Evolutionary conservation across 2,329 filamentous ascomycete species (phyloP).

Genomic region (Aspergillus sp.): DNA sequence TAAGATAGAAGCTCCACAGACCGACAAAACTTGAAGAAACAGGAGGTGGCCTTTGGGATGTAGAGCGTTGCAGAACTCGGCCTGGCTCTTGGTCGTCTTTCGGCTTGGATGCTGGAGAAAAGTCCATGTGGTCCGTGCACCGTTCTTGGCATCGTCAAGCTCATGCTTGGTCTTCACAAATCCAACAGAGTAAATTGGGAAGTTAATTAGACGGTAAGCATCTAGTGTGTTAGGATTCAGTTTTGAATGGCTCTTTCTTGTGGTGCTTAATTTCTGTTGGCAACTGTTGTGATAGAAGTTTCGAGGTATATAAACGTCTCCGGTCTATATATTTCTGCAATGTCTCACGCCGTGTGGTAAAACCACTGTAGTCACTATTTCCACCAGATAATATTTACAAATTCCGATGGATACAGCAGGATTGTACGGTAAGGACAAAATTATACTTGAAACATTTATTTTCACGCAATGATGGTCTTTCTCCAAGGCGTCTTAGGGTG

Average conservation of each 20-base stretch:
- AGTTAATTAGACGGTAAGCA: neutral
- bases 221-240: too few species aligned
- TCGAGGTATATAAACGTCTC: neutral
- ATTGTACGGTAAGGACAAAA: neutral
- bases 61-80: neutral
- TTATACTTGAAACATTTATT: neutral
- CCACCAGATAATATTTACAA: too few species aligned
- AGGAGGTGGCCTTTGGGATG: neutral
- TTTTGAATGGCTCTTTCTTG: neutral
- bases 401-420: neutral
- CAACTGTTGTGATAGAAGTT: neutral
- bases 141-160: slow-evolving; percentile 5
- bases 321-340: neutral
- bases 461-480: neutral
- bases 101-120: slow-evolving; percentile 17
- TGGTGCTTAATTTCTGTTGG: neutral
- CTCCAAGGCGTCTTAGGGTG: neutral
- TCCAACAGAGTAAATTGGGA: neutral
- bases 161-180: neutral
- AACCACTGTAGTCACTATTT: too few species aligned
- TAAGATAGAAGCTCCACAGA: neutral
- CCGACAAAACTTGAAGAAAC: neutral
- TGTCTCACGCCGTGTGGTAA: too few species aligned
- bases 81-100: neutral
- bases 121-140: slow-evolving; percentile 19